Percentiles rank a stretch among this genome's conserved stretches.
Conservation (phyloP, 2,329 filamentous ascomycete species). For the Penicillium sp. region DNA sequence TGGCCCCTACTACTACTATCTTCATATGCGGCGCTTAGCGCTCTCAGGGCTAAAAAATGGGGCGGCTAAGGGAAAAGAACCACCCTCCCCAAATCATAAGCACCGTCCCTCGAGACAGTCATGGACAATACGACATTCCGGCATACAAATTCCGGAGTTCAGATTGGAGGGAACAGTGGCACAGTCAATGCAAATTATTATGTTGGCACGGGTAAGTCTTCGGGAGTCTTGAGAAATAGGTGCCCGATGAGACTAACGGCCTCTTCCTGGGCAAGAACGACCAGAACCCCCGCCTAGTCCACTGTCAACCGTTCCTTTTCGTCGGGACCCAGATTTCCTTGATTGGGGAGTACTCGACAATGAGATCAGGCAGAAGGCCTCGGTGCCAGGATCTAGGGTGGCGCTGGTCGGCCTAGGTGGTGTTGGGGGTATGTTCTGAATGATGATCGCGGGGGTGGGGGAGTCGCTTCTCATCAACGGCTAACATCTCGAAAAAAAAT, state of each 20-base stretch:
- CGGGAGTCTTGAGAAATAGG: background rate
- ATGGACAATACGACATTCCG: background rate
- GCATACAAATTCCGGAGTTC: background rate
- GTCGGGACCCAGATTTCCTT: conserved; percentile 31
- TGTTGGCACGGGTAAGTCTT: background rate
- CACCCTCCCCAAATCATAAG: background rate
- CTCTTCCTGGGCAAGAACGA: conserved; percentile 9
- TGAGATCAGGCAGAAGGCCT: conserved; percentile 33
- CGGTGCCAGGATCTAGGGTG: conserved; percentile 19
- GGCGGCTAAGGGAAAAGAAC: background rate
- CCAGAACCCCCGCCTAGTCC: conserved; percentile 26
- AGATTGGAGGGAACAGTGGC: background rate
- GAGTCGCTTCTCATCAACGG: too few relatives aligned
- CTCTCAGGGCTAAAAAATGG: background rate
- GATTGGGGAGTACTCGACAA: conserved; percentile 30
- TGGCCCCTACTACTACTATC: too few relatives aligned
- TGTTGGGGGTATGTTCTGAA: conserved; percentile 25
- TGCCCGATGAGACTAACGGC: background rate
- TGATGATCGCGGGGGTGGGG: too few relatives aligned
- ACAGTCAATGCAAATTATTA: background rate
- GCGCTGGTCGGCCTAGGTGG: conserved; percentile 30
- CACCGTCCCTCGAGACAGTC: background rate
- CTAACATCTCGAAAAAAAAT: conserved; percentile 1
- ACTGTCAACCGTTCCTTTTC: conserved; percentile 20
- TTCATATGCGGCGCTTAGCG: background rate